A percentile compares a stretch with the other conserved stretches of the same genome.
Conservation (phyloP, 1,284 basidiomycete species). For the Cutaneotrichosporon sp. region DNA sequence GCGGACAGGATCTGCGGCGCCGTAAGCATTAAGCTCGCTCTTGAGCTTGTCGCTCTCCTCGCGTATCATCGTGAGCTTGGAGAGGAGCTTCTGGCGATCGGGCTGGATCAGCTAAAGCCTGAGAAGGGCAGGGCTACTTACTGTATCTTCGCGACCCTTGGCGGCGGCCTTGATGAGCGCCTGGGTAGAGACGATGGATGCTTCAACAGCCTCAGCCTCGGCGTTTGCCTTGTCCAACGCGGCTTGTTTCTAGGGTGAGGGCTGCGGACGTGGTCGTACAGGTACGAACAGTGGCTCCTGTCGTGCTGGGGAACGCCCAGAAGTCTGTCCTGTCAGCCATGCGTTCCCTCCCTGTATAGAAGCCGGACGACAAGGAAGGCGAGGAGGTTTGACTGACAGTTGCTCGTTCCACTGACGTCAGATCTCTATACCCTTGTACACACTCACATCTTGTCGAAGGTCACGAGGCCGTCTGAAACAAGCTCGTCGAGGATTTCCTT, state of each 20-base stretch:
- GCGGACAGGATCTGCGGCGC: conserved; percentile 75
- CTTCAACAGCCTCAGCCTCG: conserved; percentile 55
- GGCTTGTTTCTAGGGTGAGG: conserved; percentile 46
- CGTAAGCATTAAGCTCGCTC: conserved; percentile 63
- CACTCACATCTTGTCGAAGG: conserved; percentile 71
- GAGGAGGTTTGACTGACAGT: conserved; percentile 61
- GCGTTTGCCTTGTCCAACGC: conserved; percentile 62
- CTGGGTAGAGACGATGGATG: neutral
- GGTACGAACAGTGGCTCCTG: conserved; percentile 66
- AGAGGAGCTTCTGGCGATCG: conserved; percentile 58
- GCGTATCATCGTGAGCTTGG: conserved; percentile 51
- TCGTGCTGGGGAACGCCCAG: conserved; percentile 87
- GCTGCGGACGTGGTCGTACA: neutral
- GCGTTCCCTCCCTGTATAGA: conserved; percentile 2
- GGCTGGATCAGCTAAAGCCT: conserved; percentile 54
- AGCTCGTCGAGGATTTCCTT: conserved; percentile 83
- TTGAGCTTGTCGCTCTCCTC: conserved; percentile 51
- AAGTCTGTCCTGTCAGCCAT: conserved; percentile 61
- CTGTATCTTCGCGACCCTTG: conserved; percentile 63
- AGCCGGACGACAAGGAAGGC: neutral
- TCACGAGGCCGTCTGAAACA: conserved; percentile 76
- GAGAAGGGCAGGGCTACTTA: conserved; percentile 48
- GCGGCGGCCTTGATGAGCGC: neutral
- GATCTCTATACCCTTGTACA: neutral
- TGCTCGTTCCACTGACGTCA: conserved; percentile 66